Evolutionary conservation across 2,329 filamentous ascomycete genomes (phyloP).

Genomic region (Cytospora piceae): DNA sequence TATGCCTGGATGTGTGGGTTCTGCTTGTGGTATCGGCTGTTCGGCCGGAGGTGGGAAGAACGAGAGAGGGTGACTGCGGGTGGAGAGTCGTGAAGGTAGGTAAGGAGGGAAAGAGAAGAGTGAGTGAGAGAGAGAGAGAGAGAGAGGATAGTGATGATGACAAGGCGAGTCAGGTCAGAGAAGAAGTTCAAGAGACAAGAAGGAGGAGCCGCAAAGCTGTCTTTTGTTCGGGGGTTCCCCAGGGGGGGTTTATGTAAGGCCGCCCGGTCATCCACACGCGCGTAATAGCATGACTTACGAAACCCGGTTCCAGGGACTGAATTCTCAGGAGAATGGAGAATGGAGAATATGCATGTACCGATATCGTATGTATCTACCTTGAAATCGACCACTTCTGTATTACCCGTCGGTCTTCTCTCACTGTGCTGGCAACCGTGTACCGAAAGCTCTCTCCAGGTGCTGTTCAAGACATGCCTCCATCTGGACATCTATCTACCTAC

Average conservation of each 20-base stretch:
- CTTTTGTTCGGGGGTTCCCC: slow-evolving; percentile 15
- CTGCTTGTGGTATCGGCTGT: slow-evolving; percentile 18
- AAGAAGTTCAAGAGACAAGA: slow-evolving; percentile 6
- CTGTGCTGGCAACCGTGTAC: slow-evolving; percentile 26
- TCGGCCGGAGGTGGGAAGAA: slow-evolving; percentile 23
- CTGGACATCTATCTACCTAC: background rate
- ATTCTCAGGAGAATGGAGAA: background rate
- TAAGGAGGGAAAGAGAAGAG: slow-evolving; percentile 5
- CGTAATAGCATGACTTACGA: slow-evolving; percentile 27
- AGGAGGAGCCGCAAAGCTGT: slow-evolving; percentile 10
- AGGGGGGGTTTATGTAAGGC: slow-evolving; percentile 27
- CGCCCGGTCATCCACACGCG: slow-evolving; percentile 21
- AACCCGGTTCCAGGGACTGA: slow-evolving; percentile 24
- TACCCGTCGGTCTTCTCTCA: slow-evolving; percentile 8
- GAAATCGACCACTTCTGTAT: slow-evolving; percentile 5
- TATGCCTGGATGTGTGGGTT: slow-evolving; percentile 34
- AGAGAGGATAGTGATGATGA: slow-evolving; percentile 6
- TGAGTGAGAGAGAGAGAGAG: slow-evolving; percentile 2
- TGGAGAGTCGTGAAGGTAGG: background rate
- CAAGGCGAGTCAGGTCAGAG: slow-evolving; percentile 8
- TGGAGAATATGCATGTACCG: too few relatives aligned
- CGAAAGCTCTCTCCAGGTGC: background rate
- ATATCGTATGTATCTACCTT: background rate
- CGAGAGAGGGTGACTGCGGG: slow-evolving; percentile 7
- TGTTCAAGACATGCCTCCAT: background rate